Base-by-base conservation (phyloP, 495 filamentous ascomycete species). In the Pseudoneurospora amorphoporcata region DNA sequence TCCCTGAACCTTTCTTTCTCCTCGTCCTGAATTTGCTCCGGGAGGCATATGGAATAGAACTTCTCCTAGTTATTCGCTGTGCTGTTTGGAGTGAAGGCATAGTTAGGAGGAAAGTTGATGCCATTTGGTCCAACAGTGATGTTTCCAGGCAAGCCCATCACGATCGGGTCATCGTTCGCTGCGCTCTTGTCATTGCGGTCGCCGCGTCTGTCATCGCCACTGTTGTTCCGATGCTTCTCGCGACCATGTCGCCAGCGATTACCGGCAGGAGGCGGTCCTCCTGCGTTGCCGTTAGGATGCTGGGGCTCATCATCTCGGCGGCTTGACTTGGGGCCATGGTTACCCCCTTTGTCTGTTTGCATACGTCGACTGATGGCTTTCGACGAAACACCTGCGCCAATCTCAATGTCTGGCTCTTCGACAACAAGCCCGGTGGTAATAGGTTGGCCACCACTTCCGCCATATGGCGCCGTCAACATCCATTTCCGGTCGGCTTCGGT, bases 401-500 rank as follows among this genome's bases (percentile, higher is more conserved):
- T 99, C 80, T 99, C 95, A 75, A 99, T 99, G 79, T 99, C 95
- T 8, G 95, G 95, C 81, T 99, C 95, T 77, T 99, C 95, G 29
- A 98, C 92, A 16, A 94, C 90, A 81, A 98, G 89, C 23, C 95
- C 95, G 35, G 85, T 83, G 76, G 92, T 92, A 72, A 99, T 92
- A 1, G 88, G 82, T 68, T 88, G 87, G 68, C 94, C 95, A 70
- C 95, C 96, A 73, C 92, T 95, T 43, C 95, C 95, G 73, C 95
- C 95, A 75, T 91, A 97, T 75, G 95, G 93, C 23, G 95, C 95
- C 65, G 90, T 97, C 73, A 97, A 83, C 90, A 98, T 95, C 96
- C 96, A 99, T 80, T 97, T 97, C 40, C 91, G 87, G 83, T 99
- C 95, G 23, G 95, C 96, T 71, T 99, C 96, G 8, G 95, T 99